Base-by-base conservation (phyloP, 2,329 filamentous ascomycete genomes). In the Pyrenophora tritici-repentis region DNA sequence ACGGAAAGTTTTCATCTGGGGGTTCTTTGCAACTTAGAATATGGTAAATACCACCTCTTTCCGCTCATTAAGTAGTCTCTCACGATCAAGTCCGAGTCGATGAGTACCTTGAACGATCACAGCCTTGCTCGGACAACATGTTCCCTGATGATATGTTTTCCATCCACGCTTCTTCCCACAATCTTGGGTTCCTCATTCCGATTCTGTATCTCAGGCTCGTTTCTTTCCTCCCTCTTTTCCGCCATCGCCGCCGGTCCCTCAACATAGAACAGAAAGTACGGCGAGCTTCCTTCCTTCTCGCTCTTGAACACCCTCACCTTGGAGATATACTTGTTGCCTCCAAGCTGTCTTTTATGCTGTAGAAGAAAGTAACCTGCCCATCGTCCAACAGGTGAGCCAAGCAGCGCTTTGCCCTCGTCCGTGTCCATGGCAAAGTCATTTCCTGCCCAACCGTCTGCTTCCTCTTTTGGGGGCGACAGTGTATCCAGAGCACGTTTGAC, bases 321-420 rank as follows among this genome's bases (percentile, higher is more conserved):
- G 3, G 38, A 42, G 17, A 59, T 58, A 8, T 12, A 46, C 24
- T 42, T 57, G 16, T 38, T 49, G 5, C 56, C 56, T 1, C 48
- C 51, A 5, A 61, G 29, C 31, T 55, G 58, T 4, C 50, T 16
- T 31, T 59, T 61, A 22, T 57, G 53, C 36, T 59, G 56, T 41
- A 58, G 51, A 4, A 59, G 31, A 14, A 59, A 55, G 9, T 58
- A 59, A 3, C 56, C 56, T 13, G 53, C 51, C 58, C 56, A 59
- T 2, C 58, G 24, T 0, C 58, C 58, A 31, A 59, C 56, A 2
- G 48, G 53, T 26, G 31, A 40, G 17, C 61, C 61, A 4, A 66
- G 32, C 14, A 65, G 26, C 7, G 58, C 58, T 20, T 55, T 42
- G 2, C 59, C 63, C n/a, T 42, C 55, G 18, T 63, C 53, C 3